Conservation (phyloP, 129 eudicot genomes). For the Erigeron canadensis region DNA sequence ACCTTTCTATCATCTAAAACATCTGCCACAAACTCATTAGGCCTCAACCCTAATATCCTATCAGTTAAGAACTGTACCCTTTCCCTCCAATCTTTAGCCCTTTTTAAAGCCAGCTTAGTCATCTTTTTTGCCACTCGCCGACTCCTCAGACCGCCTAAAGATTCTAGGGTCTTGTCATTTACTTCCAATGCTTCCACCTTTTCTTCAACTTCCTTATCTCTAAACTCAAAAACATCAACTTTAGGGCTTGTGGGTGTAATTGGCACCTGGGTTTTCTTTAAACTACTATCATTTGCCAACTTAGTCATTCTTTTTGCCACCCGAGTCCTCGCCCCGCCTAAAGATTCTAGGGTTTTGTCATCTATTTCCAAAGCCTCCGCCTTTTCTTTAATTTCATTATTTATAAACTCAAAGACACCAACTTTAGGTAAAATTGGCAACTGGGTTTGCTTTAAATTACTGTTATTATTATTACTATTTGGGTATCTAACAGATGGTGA, state of each 20-base stretch:
- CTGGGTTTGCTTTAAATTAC: conserved; percentile 25
- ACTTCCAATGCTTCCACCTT: conserved; percentile 26
- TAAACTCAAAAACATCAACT: conserved; percentile 29
- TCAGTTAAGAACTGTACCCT: conserved; percentile 81
- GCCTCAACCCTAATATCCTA: conserved; percentile 58
- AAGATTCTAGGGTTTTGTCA: conserved; percentile 55
- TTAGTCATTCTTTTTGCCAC: no score
- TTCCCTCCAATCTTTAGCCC: conserved; percentile 86
- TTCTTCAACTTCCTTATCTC: conserved; percentile 15
- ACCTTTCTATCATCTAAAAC: conserved; percentile 80
- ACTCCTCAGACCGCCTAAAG: conserved; percentile 54
- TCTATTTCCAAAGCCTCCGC: conserved; percentile 24
- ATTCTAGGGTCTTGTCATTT: conserved; percentile 54
- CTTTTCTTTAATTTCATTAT: conserved; percentile 21
- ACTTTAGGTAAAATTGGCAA: conserved; percentile 19
- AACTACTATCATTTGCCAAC: conserved; percentile 9
- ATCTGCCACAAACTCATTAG: conserved; percentile 84
- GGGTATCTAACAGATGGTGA: conserved; percentile 89
- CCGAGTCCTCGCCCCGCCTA: conserved; percentile 33
- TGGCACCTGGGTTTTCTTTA: conserved; percentile 26
- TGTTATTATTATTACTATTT: conserved; percentile 35
- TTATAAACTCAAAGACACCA: conserved; percentile 28
- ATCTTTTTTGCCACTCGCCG: conserved; percentile 64
- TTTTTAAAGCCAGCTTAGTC: conserved; percentile 75
- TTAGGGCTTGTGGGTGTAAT: conserved; percentile 12